These are phyloP conservation scores for Calonectria pteridis DNA, from an alignment of 2,329 filamentous ascomycete genomes.

Conservation along the genomic window DNA sequence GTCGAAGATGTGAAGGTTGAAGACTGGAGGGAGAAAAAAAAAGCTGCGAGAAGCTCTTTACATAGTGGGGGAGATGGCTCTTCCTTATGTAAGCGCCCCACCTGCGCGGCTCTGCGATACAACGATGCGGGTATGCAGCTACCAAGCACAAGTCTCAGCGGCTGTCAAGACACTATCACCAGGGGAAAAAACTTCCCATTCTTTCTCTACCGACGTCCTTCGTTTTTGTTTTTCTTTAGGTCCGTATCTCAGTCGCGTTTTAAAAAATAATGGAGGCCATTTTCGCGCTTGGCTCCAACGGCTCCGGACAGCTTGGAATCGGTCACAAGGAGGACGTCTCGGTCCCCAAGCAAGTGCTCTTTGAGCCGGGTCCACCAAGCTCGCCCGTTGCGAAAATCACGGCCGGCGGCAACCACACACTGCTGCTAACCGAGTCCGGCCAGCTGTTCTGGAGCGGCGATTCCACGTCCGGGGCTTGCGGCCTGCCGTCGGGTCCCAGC, in stretches of 20 bases:
- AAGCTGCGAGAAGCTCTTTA: conserved; percentile 37
- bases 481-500: conserved; percentile 50
- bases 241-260: neutral
- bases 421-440: conserved; percentile 74
- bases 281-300: conserved; percentile 82
- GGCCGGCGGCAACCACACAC: conserved; percentile 88
- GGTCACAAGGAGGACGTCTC: conserved; percentile 79
- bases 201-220: neutral
- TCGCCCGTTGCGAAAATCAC: conserved; percentile 56
- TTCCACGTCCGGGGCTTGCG: conserved; percentile 66
- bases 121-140: conserved; percentile 42
- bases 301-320: conserved; percentile 80
- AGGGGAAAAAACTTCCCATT: neutral
- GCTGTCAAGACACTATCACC: neutral
- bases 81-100: conserved; percentile 36
- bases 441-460: conserved; percentile 76
- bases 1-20: conserved; percentile 31
- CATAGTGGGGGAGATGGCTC: conserved; percentile 36
- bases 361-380: conserved; percentile 57
- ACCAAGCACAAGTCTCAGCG: conserved; percentile 29
- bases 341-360: conserved; percentile 72
- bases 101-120: conserved; percentile 32
- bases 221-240: conserved; percentile 13
- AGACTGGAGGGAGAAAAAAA: conserved; percentile 38
- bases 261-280: conserved; percentile 59